A percentile compares a stretch with the other conserved stretches of the same genome.
Evolutionary conservation across 805 yeast genomes (phyloP).

Genomic region (Nakazawaea ishiwadae): DNA sequence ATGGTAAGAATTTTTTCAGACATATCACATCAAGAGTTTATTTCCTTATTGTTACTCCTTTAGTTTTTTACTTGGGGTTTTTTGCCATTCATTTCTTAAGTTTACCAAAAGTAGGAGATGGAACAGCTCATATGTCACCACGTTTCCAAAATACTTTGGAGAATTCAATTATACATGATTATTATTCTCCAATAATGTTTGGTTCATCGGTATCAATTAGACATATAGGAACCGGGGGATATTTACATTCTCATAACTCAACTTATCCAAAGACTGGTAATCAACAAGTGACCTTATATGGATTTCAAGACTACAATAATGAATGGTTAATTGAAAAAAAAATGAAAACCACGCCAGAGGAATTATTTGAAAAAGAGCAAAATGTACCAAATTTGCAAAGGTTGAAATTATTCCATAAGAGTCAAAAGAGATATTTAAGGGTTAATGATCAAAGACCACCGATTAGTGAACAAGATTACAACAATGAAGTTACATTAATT

Average conservation of each 20-base stretch:
- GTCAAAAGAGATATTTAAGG: conserved; percentile 63
- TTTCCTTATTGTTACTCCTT: conserved; percentile 50
- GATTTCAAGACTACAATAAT: conserved; percentile 57
- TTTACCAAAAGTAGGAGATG: conserved; percentile 49
- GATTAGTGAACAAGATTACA: conserved; percentile 84
- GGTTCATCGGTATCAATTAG: conserved; percentile 73
- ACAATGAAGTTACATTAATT: conserved; percentile 72
- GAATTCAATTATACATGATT: conserved; percentile 30
- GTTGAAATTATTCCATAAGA: conserved; percentile 65
- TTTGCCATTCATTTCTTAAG: conserved; percentile 54
- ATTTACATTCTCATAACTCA: conserved; percentile 72
- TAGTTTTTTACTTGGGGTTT: conserved; percentile 48
- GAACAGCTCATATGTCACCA: conserved; percentile 60
- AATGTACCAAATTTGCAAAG: conserved; percentile 43
- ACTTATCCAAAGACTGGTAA: conserved; percentile 56
- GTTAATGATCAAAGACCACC: conserved; percentile 78
- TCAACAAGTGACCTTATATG: conserved; percentile 77
- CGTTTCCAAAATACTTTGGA: conserved; percentile 58
- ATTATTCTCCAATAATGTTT: conserved; percentile 63
- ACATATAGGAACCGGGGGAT: conserved; percentile 70
- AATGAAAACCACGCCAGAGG: conserved; percentile 32
- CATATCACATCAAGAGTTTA: conserved; percentile 36
- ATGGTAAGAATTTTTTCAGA: conserved; percentile 30
- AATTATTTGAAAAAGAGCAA: conserved; percentile 28
- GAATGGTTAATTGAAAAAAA: conserved; percentile 66